Conservation (phyloP, 306 rosid genomes). For the Castanopsis chinensis region DNA sequence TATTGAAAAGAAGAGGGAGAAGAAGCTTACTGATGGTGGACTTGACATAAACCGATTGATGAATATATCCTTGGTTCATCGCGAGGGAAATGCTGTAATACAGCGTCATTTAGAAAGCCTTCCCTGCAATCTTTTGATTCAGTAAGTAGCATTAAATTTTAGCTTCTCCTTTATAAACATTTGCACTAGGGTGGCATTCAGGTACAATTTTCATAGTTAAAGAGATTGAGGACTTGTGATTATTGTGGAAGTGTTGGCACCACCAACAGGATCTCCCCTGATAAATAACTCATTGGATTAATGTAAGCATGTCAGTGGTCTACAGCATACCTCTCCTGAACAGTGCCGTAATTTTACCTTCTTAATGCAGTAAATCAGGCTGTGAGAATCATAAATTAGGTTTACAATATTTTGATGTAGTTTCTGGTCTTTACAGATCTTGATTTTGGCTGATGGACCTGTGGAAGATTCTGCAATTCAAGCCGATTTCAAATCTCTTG, state of each 20-base stretch:
- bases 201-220: neutral
- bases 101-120: constrained; percentile 91
- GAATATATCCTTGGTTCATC: constrained; percentile 72
- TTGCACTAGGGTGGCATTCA: neutral
- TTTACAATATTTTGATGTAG: too few species aligned
- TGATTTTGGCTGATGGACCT: too few species aligned
- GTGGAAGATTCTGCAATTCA: too few species aligned
- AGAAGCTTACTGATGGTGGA: constrained; percentile 84
- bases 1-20: constrained; percentile 74
- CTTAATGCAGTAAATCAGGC: too few species aligned
- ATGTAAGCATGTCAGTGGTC: constrained; percentile 9
- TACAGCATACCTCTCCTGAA: too few species aligned
- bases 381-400: too few species aligned
- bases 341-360: too few species aligned
- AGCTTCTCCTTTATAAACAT: constrained; percentile 9
- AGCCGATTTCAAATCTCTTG: too few species aligned
- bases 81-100: constrained; percentile 93
- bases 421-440: too few species aligned
- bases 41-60: constrained; percentile 71
- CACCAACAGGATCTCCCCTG: constrained; percentile 7
- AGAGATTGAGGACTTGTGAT: neutral
- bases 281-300: neutral
- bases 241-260: neutral
- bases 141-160: constrained; percentile 44
- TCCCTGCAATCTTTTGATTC: constrained; percentile 87